Conservation (phyloP, 1,139 yeast species). For the Arxiozyma telluris region DNA sequence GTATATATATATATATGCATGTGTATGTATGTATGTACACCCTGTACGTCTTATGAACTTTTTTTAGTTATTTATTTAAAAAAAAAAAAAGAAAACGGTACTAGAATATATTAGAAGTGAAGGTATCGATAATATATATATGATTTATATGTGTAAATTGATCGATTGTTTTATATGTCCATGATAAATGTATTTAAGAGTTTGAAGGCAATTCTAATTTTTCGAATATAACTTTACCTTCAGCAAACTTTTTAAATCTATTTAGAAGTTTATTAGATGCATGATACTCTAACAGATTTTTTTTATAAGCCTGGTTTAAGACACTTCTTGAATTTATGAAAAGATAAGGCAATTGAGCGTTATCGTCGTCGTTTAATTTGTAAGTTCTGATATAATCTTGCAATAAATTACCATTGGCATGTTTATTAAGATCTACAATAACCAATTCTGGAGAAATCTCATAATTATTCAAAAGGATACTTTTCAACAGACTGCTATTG, state of each 20-base stretch:
- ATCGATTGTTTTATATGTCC: no score
- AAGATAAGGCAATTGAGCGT: slow-evolving; percentile 15
- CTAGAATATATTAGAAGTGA: no score
- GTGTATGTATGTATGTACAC: background rate
- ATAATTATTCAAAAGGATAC: slow-evolving; percentile 48
- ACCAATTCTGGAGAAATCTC: slow-evolving; percentile 56
- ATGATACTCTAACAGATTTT: slow-evolving; percentile 13
- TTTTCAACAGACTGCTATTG: slow-evolving; percentile 36
- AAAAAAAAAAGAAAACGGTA: no score
- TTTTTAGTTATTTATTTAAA: background rate
- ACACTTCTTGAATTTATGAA: slow-evolving; percentile 16
- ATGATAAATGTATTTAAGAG: slow-evolving; percentile 4
- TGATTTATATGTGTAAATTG: no score
- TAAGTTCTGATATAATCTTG: slow-evolving; percentile 38
- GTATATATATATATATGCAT: no score
- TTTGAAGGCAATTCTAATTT: slow-evolving; percentile 19
- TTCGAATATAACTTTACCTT: slow-evolving; percentile 14
- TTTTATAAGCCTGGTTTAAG: slow-evolving; percentile 3
- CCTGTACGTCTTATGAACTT: no score
- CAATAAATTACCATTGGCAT: slow-evolving; percentile 46
- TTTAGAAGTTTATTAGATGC: slow-evolving; percentile 11
- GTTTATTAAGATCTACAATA: slow-evolving; percentile 67
- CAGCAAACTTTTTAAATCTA: slow-evolving; percentile 13
- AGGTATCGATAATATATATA: no score
- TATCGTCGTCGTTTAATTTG: slow-evolving; percentile 5